A percentile compares a stretch with the other conserved stretches of the same genome.
These are phyloP conservation scores for Lycium ferocissimum DNA, from an alignment of 257 asterid genomes.

Conservation along the genomic window DNA sequence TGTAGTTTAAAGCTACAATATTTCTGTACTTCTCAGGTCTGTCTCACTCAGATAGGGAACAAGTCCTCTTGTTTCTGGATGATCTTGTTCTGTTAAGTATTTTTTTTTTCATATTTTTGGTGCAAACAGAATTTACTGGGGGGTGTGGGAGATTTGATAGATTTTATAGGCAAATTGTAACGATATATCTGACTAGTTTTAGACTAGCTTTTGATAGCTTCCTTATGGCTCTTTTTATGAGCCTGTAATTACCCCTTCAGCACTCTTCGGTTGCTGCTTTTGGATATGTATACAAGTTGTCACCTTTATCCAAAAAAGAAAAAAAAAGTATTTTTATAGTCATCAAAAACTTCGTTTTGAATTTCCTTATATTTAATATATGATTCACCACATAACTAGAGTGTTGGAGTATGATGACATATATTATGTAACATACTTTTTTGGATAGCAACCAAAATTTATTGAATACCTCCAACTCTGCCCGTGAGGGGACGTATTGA, in stretches of 20 bases:
- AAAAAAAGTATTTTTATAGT: neutral
- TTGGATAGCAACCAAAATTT: neutral
- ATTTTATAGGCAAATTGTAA: no score
- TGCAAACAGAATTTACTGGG: no score
- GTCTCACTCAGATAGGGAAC: constrained; percentile 6
- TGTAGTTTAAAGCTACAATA: neutral
- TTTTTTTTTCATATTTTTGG: no score
- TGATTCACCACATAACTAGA: neutral
- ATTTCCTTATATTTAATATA: neutral
- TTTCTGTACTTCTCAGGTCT: neutral
- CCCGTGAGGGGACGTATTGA: no score
- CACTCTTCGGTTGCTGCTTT: no score
- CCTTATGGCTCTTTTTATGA: no score
- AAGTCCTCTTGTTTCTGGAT: constrained; percentile 11
- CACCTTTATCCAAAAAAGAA: no score
- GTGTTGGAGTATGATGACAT: neutral
- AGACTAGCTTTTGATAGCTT: no score
- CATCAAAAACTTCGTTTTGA: neutral
- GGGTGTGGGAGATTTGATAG: no score
- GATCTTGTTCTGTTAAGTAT: neutral
- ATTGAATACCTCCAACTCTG: neutral
- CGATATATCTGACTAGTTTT: no score
- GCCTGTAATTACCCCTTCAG: no score
- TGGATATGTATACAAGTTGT: no score
- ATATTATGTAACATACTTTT: neutral